These are phyloP conservation scores for Cordyceps militaris DNA, from an alignment of 2,329 filamentous ascomycete species.

Conservation along the genomic window DNA sequence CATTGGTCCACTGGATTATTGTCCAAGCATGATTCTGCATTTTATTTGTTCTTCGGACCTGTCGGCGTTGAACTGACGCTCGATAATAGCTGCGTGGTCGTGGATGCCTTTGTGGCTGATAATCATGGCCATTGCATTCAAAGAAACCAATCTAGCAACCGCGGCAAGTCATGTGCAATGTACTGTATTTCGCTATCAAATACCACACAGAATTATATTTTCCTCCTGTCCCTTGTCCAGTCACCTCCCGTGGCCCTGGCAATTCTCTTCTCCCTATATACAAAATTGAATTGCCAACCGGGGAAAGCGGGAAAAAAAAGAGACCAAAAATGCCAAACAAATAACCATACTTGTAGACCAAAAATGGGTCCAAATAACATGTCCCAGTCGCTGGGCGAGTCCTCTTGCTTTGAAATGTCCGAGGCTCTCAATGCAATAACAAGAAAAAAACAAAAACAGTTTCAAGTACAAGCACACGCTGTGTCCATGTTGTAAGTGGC, in stretches of 20 bases:
- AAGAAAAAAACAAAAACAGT: conserved; percentile 6
- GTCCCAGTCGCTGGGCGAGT: conserved; percentile 10
- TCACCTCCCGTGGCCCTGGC: not conserved
- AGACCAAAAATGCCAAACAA: not conserved
- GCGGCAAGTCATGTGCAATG: not conserved
- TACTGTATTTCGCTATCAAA: conserved; percentile 12
- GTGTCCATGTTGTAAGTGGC: too few relatives aligned
- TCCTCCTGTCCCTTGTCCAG: not conserved
- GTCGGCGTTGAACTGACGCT: too few relatives aligned
- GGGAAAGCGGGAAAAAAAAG: not conserved
- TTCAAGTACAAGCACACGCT: conserved; percentile 1
- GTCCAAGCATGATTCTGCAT: too few relatives aligned
- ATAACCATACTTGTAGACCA: conserved; percentile 3
- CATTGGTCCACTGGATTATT: too few relatives aligned
- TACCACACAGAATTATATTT: conserved; percentile 8
- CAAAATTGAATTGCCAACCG: not conserved
- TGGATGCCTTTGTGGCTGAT: too few relatives aligned
- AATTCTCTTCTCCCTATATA: not conserved
- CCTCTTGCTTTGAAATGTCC: conserved; percentile 3
- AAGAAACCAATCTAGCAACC: not conserved
- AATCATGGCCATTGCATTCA: too few relatives aligned
- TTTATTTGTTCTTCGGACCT: too few relatives aligned
- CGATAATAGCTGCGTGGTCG: too few relatives aligned
- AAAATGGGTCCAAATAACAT: not conserved
- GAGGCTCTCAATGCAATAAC: conserved; percentile 10